A percentile compares a stretch with the other conserved stretches of the same genome.
phyloP scores from a whole-genome alignment of 495 filamentous ascomycete genomes.

The Lentithecium fluviatile region DNA sequence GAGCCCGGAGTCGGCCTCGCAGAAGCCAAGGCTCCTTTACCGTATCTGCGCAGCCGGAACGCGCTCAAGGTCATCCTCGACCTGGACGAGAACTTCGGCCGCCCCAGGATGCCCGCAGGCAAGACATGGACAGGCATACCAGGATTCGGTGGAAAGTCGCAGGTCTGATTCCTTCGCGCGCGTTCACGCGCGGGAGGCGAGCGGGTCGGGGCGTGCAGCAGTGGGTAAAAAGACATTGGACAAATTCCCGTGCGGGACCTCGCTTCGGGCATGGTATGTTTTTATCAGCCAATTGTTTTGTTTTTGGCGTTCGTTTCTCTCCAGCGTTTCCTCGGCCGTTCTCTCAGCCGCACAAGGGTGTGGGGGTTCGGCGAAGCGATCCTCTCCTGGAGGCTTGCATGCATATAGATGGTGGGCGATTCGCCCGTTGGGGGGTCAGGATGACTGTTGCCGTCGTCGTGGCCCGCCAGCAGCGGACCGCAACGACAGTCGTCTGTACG shows the following conservation, averaged over 20 bases:
- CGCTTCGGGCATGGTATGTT: constrained; percentile 22
- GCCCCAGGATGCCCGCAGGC: constrained; percentile 54
- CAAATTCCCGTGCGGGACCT: constrained; percentile 17
- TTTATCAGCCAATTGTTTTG: constrained; percentile 35
- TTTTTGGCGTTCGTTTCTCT: constrained; percentile 20
- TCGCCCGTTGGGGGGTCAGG: background rate
- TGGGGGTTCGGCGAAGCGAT: constrained; percentile 9
- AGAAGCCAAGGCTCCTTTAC: constrained; percentile 65
- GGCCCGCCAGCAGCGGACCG: background rate
- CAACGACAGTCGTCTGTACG: constrained; percentile 18
- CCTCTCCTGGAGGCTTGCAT: constrained; percentile 11
- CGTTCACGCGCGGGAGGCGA: constrained; percentile 3
- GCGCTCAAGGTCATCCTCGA: constrained; percentile 97
- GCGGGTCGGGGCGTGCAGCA: constrained; percentile 12
- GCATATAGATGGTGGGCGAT: background rate
- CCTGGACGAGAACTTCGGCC: constrained; percentile 86
- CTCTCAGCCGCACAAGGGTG: constrained; percentile 27
- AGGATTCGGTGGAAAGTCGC: constrained; percentile 33
- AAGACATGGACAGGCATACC: constrained; percentile 31
- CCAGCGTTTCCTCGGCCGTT: constrained; percentile 6
- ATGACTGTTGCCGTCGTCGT: too few relatives aligned
- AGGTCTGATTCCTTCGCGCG: background rate
- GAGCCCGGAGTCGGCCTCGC: constrained; percentile 58
- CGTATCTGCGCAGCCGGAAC: constrained; percentile 83
- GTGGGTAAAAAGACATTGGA: constrained; percentile 37